Conservation (phyloP, 805 yeast species). For the Ogataea paraovalis region DNA sequence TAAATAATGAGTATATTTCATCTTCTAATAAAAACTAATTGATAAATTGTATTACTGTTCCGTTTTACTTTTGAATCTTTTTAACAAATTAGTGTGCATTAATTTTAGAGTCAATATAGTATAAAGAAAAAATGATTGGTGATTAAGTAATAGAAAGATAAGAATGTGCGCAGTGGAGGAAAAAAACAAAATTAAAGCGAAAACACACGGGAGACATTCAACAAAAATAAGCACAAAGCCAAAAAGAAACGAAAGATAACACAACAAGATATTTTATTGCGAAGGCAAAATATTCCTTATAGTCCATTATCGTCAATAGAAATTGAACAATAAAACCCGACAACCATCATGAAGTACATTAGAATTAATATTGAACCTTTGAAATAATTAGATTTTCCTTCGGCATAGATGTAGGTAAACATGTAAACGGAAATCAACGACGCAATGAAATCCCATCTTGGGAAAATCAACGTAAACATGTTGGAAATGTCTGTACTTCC, state of each 20-base stretch:
- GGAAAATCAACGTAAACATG: slow-evolving; percentile 82
- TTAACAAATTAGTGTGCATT: no score
- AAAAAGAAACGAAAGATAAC: background rate
- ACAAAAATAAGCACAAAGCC: background rate
- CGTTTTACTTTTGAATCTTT: background rate
- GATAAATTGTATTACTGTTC: background rate
- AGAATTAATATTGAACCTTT: slow-evolving; percentile 87
- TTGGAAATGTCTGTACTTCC: slow-evolving; percentile 31
- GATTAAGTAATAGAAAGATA: no score
- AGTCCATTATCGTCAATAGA: slow-evolving; percentile 30
- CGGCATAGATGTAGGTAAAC: slow-evolving; percentile 92
- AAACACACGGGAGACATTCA: no score
- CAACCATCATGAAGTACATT: slow-evolving; percentile 66
- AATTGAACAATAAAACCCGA: slow-evolving; percentile 74
- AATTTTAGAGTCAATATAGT: no score
- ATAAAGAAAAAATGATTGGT: no score
- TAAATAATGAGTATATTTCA: background rate
- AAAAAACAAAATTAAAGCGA: background rate
- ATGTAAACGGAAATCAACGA: slow-evolving; percentile 79
- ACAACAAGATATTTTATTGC: background rate
- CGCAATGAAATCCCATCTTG: slow-evolving; percentile 92
- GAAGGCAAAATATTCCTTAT: background rate
- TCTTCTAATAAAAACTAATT: background rate
- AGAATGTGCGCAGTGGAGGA: no score
- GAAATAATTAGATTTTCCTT: slow-evolving; percentile 94